Conservation (phyloP, 2,329 filamentous ascomycete genomes). For the Albifimbria verrucaria region DNA sequence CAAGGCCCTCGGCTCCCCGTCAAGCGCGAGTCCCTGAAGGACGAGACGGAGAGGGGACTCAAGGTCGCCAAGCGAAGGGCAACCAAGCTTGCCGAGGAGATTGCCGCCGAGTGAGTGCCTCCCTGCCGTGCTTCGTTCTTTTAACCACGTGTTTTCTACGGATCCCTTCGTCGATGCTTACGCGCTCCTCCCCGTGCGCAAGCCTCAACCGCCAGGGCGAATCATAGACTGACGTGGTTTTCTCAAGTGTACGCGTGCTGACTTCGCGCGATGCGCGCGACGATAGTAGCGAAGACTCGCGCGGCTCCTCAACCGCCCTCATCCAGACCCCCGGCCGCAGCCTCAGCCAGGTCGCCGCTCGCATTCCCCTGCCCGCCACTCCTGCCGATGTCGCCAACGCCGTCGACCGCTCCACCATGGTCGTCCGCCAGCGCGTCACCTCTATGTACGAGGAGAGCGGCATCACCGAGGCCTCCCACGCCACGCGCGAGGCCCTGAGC, state of each 20-base stretch:
- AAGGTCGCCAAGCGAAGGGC: conserved; percentile 45
- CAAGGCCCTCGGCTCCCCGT: conserved; percentile 55
- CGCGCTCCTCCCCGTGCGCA: too few species aligned
- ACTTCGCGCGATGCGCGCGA: conserved; percentile 6
- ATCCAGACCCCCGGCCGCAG: conserved; percentile 49
- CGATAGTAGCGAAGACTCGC: conserved; percentile 25
- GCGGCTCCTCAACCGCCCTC: conserved; percentile 40
- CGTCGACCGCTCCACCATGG: conserved; percentile 68
- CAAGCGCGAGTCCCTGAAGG: conserved; percentile 47
- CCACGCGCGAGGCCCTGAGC: conserved; percentile 66
- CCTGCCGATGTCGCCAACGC: conserved; percentile 73
- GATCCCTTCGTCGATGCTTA: too few species aligned
- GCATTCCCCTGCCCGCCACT: conserved; percentile 74
- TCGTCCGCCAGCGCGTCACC: conserved; percentile 62
- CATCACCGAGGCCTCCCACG: conserved; percentile 62
- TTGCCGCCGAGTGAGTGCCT: conserved; percentile 41
- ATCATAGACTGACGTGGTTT: conserved; percentile 4
- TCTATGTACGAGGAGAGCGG: conserved; percentile 63
- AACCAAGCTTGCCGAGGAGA: conserved; percentile 43
- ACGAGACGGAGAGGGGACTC: conserved; percentile 33
- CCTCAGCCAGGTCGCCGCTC: conserved; percentile 50
- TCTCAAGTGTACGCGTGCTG: conserved; percentile 8
- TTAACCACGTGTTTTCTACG: background rate
- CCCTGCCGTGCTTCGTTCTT: background rate
- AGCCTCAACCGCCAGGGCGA: too few species aligned